Base-by-base conservation (phyloP, 176 grass and related monocot genomes). In the Avena insularis region DNA sequence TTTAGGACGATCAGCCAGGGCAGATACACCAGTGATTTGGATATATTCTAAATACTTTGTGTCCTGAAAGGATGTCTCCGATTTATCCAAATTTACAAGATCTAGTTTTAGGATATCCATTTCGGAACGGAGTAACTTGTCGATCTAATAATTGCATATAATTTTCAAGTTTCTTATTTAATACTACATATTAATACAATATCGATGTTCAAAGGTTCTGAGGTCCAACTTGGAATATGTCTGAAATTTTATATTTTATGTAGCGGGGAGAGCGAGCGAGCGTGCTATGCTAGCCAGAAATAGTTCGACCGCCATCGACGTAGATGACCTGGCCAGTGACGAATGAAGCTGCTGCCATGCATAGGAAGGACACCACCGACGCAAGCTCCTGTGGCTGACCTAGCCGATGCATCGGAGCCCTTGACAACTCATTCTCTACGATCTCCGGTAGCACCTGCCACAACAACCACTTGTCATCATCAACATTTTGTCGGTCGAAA, bases 331-430 rank as follows among this genome's bases (percentile, higher is more conserved):
- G 71, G 6, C 71, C 45, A 12, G 71, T 50, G 71, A 74, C 0
- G n/a, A 74, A 74, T 21, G 45, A 74, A 25, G 71, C 71, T 8
- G 45, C 71, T 25, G 45, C 45, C 71, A 74, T 49, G n/a, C 71
- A 74, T 13, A 74, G 71, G 45, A 74, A 74, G 0, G 1, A 25
- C 45, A 74, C 71, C 71, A 21, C 3, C 20, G 71, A 47, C 1
- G 71, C 45, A 47, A 74, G 45, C 45, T 74, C 71, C 45, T 13
- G n/a, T 13, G 71, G 71, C 5, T 74, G 45, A 14, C 71, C 71
- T 12, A 7, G 4, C 6, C 45, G 71, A 12, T 21, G 10, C 45
- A 74, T 74, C 11, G 71, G 71, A 14, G n/a, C 25, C 71, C 12
- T 49, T 0, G 71, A 47, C n/a, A 25, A 3, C 45, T 74, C 71